Conservation (phyloP, 768 basidiomycete genomes). For the Auricularia sp. region DNA sequence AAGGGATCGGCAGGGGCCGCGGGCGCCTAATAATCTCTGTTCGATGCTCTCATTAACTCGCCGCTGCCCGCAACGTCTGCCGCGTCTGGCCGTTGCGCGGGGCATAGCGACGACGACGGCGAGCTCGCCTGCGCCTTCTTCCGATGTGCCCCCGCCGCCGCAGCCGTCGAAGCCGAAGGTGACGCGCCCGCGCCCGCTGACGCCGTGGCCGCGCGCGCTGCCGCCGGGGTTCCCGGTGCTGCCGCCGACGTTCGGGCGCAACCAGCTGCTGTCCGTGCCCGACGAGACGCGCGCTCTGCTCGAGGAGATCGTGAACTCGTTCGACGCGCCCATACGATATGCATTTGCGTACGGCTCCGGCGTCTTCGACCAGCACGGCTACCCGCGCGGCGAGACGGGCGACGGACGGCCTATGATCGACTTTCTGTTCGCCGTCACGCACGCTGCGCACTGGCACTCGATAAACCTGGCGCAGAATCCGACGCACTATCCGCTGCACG, state of each 20-base stretch:
- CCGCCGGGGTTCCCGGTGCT: constrained; percentile 34
- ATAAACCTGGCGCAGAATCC: constrained; percentile 75
- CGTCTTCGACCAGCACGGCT: constrained; percentile 88
- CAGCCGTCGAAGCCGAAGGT: neutral
- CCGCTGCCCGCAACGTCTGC: no score
- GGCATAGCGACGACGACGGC: neutral
- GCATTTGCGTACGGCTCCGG: constrained; percentile 97
- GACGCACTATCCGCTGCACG: constrained; percentile 80
- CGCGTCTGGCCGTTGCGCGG: no score
- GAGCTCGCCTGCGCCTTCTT: neutral
- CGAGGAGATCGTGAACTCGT: constrained; percentile 67
- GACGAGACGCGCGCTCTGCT: constrained; percentile 71
- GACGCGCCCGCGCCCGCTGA: neutral
- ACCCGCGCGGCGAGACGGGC: constrained; percentile 20
- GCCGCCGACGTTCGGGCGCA: constrained; percentile 65
- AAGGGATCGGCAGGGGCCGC: neutral
- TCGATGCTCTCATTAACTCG: no score
- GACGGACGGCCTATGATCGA: constrained; percentile 73
- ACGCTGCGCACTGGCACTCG: constrained; percentile 86
- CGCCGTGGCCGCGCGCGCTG: neutral
- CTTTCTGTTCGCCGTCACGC: constrained; percentile 93
- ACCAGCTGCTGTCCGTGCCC: constrained; percentile 71
- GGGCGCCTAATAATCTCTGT: no score
- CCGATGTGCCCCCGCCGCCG: neutral
- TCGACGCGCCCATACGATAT: constrained; percentile 88